A percentile compares a stretch with the other conserved stretches of the same genome.
phyloP scores from a whole-genome alignment of 345 rosid genomes.

The Ceriops zippeliana region DNA sequence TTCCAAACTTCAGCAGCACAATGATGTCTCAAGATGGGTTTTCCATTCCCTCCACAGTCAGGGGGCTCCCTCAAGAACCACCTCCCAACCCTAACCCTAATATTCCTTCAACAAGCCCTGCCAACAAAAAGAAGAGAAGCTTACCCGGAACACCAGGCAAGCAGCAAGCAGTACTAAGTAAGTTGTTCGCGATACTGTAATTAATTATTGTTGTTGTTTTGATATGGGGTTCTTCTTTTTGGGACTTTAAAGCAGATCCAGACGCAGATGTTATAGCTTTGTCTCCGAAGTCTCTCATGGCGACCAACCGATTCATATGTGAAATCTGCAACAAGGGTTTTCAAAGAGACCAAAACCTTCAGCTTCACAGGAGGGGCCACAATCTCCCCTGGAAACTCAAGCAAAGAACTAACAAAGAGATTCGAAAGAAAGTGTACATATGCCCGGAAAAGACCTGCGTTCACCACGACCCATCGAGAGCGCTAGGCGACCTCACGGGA shows the following conservation, averaged over 20 bases:
- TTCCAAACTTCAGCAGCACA: conserved; percentile 19
- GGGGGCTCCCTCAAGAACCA: conserved; percentile 42
- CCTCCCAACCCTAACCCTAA: conserved; percentile 56
- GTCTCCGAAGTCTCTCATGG: conserved; percentile 51
- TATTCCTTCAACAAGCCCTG: conserved; percentile 29
- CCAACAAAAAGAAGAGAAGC: conserved; percentile 52
- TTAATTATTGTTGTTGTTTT: neutral
- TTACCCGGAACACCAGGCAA: conserved; percentile 77
- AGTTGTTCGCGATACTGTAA: neutral
- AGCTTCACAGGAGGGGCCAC: conserved; percentile 54
- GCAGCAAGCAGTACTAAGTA: conserved; percentile 1
- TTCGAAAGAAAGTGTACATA: conserved; percentile 44
- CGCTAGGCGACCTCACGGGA: conserved; percentile 54
- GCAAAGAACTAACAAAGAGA: conserved; percentile 42
- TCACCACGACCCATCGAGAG: conserved; percentile 48
- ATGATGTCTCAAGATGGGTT: conserved; percentile 61
- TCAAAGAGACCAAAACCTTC: conserved; percentile 55
- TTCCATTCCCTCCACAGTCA: conserved; percentile 36
- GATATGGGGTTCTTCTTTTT: neutral
- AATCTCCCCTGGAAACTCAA: conserved; percentile 56
- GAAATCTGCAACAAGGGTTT: conserved; percentile 59
- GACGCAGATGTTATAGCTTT: conserved; percentile 51
- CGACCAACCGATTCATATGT: conserved; percentile 47
- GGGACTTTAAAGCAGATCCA: conserved; percentile 31
- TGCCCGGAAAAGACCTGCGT: conserved; percentile 56